Percentiles rank a stretch among this genome's conserved stretches.
Evolutionary conservation across 306 rosid species (phyloP).

Genomic region (Betula pendula): DNA sequence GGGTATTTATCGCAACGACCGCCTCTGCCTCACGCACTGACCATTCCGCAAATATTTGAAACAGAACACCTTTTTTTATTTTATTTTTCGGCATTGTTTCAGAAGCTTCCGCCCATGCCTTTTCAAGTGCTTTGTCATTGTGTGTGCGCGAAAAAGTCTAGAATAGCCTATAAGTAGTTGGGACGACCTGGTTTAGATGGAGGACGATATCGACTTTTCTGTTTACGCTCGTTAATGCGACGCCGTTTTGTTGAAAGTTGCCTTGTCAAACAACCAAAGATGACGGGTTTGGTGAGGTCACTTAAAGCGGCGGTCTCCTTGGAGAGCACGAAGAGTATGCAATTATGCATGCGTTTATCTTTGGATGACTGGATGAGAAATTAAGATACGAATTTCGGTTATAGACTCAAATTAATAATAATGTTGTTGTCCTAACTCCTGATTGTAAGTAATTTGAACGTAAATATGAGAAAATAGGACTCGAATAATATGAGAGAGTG

Average conservation of each 20-base stretch:
- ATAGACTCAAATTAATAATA: too few relatives aligned
- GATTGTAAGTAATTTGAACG: too few relatives aligned
- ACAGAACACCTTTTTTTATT: background rate
- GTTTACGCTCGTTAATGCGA: background rate
- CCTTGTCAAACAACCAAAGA: conserved; percentile 12
- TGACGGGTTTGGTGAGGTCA: conserved; percentile 4
- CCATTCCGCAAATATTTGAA: conserved; percentile 39
- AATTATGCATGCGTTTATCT: background rate
- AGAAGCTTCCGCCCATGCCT: background rate
- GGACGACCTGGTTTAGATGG: background rate
- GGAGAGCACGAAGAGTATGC: background rate
- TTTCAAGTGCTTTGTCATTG: background rate
- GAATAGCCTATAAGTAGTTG: background rate
- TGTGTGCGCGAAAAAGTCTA: background rate
- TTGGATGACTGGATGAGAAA: background rate
- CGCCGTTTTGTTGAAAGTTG: background rate
- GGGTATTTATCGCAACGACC: conserved; percentile 34
- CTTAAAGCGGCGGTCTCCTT: background rate
- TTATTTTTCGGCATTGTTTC: background rate
- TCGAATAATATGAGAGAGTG: too few relatives aligned
- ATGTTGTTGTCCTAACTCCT: too few relatives aligned
- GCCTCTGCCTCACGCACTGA: conserved; percentile 34
- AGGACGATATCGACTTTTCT: background rate
- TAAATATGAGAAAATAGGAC: too few relatives aligned
- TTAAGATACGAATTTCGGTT: too few relatives aligned